Base-by-base conservation (phyloP, 768 basidiomycete species). In the Mycena amicta region DNA sequence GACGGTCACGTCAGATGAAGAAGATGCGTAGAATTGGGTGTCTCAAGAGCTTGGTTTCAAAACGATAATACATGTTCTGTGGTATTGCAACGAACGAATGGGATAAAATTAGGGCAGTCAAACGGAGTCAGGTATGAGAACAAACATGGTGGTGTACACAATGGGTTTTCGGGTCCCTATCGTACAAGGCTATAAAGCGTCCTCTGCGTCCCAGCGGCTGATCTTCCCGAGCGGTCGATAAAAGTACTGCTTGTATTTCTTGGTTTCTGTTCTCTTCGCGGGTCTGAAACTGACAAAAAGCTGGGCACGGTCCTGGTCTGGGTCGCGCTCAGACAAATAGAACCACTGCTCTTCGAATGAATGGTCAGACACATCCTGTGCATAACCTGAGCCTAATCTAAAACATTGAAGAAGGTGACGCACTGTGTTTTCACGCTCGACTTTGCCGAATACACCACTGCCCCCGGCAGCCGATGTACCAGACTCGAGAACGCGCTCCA, bases 161-260 rank as follows among this genome's bases (percentile, higher is more conserved):
- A 29, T 23, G 56, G 4, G 28, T 18, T 25, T 23, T 55, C 40
- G 23, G 20, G 23, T 58, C 51, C n/a, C 2, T 53, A 16, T 5
- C 4, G 55, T 23, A 45, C 22, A 45, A 59, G 27, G 54, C 50
- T 68, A 83, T 55, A 81, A 68, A 50, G 80, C 86, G 60, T 90
- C 89, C 67, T 91, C 89, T 1, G 82, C 76, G 70, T 91, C 88
- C 89, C 89, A 91, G 65, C 83, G 75, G 43, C 84, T 82, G 23
- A 88, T 85, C 74, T 88, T 91, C 28, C 75, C 86, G 59, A 92
- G 72, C 8, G 90, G 90, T 27, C 80, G 79, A 74, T 86, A 92
- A 72, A 92, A 93, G 73, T 93, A 93, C 70, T 90, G 88, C 71
- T 92, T 92, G 60, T 87, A 89, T 74, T 90, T 88, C 80, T 88